Conservation (phyloP, 495 filamentous ascomycete genomes). For the Penicillium arizonense region DNA sequence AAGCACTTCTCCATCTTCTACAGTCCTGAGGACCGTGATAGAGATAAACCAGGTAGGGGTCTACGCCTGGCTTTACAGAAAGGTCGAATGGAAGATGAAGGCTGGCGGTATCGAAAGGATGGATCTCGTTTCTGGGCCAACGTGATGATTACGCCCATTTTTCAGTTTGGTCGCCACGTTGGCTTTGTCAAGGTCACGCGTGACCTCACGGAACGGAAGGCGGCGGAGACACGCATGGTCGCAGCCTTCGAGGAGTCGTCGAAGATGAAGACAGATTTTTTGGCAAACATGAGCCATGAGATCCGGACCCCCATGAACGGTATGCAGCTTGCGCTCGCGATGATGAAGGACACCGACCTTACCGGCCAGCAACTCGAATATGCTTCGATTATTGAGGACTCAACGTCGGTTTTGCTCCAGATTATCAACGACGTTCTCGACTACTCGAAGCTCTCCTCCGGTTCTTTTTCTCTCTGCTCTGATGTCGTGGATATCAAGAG, state of each 20-base stretch:
- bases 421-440: slow-evolving; percentile 86
- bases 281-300: slow-evolving; percentile 81
- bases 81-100: slow-evolving; percentile 62
- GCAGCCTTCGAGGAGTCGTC: slow-evolving; percentile 50
- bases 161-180: slow-evolving; percentile 54
- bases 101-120: slow-evolving; percentile 64
- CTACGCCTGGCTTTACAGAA: slow-evolving; percentile 46
- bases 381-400: slow-evolving; percentile 71
- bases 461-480: slow-evolving; percentile 69
- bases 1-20: slow-evolving; percentile 67
- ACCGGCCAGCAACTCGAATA: slow-evolving; percentile 66
- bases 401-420: slow-evolving; percentile 69
- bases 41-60: slow-evolving; percentile 57
- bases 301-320: slow-evolving; percentile 73
- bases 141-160: slow-evolving; percentile 62
- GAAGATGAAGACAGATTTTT: slow-evolving; percentile 59
- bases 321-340: slow-evolving; percentile 66
- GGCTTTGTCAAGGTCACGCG: slow-evolving; percentile 66
- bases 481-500: slow-evolving; percentile 63
- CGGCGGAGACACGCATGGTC: slow-evolving; percentile 48
- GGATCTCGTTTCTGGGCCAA: slow-evolving; percentile 66
- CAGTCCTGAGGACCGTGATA: slow-evolving; percentile 48
- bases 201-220: slow-evolving; percentile 57
- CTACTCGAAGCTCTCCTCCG: slow-evolving; percentile 80
- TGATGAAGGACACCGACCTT: slow-evolving; percentile 63